These are phyloP conservation scores for Fusarium pseudocircinatum DNA, from an alignment of 2,329 filamentous ascomycete species.

Conservation along the genomic window DNA sequence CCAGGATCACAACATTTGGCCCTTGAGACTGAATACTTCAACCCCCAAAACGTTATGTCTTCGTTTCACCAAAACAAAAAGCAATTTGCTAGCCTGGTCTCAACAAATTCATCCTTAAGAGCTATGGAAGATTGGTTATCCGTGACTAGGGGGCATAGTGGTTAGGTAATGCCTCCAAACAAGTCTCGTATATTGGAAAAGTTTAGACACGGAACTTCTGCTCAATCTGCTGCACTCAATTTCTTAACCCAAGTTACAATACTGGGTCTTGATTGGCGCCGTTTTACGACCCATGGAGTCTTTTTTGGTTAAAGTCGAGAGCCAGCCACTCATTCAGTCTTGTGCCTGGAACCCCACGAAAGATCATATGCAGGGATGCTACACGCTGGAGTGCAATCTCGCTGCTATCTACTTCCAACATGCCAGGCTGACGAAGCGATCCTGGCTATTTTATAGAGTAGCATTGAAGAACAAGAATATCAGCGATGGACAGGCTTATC, in stretches of 20 bases:
- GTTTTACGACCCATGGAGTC: not conserved
- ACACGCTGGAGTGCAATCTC: not conserved
- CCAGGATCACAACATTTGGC: constrained; percentile 9
- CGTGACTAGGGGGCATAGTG: not conserved
- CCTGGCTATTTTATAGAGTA: not conserved
- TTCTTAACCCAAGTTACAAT: not conserved
- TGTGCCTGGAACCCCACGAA: not conserved
- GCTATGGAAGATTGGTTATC: not conserved
- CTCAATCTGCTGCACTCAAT: not conserved
- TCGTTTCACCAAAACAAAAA: not conserved
- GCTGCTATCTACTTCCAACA: not conserved
- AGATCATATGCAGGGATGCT: not conserved
- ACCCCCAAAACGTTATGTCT: not conserved
- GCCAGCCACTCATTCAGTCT: not conserved
- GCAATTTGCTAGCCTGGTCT: not conserved
- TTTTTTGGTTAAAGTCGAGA: not conserved
- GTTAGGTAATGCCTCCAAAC: not conserved
- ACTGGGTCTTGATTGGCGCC: not conserved
- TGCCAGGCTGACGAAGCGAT: not conserved
- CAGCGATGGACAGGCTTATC: constrained; percentile 2
- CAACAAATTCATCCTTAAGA: not conserved
- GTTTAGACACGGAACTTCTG: not conserved
- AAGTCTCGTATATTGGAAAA: not conserved
- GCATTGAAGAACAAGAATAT: not conserved
- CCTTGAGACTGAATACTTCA: not conserved